Base-by-base conservation (phyloP, 148 eudicot species). In the Persicaria tinctoria region DNA sequence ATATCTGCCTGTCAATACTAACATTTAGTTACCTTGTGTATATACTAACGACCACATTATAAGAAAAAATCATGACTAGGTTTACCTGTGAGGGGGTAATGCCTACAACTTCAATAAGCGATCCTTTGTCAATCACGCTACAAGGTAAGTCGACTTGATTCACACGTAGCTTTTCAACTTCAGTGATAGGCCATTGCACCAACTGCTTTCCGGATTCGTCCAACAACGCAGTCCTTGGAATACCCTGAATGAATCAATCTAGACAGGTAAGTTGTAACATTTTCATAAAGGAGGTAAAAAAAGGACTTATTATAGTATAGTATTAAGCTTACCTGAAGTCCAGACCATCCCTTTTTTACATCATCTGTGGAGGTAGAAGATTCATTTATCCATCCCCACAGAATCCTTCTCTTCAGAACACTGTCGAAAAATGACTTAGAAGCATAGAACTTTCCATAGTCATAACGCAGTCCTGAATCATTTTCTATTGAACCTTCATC, bases 371-470 rank as follows among this genome's bases (percentile, higher is more conserved):
- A 70, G 32, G 23, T 66, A 0, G 76, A 69, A 2, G 92, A 85
- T 55, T 93, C 96, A 23, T 84, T 91, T 45, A 80, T 76, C 98
- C 98, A 93, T 4, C 92, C 93, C 80, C 82, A 85, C 84, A 91
- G 77, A 18, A 93, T 69, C 87, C 98, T 87, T 41, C 91, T 64
- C 59, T 79, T 77, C 55, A 53, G 83, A 5, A 50, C 59, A 50
- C 73, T 38, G 46, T 93, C 96, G 32, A 41, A 93, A 44, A 93
- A 93, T 0, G 92, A 89, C 75, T 89, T 93, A 0, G 98, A 90
- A 6, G 98, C 98, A 70, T 90, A 93, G 38, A 70, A 87, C 38
- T 84, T 89, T 0, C 96, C 96, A 76, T 89, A 85, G 76, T 93
- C 96, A 47, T 89, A 89, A 17, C 89, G 82, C 57, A 89, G 74